Base-by-base conservation (phyloP, 106 monocot genomes). In the Alisma plantagoaquatica region DNA sequence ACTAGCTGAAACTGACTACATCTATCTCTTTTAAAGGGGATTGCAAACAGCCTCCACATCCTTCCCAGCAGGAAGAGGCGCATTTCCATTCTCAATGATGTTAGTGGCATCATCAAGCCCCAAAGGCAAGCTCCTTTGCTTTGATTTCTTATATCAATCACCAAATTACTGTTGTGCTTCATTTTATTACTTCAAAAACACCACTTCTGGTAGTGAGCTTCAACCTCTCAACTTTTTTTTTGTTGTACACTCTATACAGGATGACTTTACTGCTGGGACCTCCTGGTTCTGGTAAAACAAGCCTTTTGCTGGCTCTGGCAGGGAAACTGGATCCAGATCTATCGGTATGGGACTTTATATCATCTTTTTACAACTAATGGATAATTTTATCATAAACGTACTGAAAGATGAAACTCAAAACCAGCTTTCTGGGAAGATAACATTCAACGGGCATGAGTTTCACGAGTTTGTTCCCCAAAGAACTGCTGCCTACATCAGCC, bases 191-290 rank as follows among this genome's bases (percentile, higher is more conserved):
- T 7, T 14, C 35, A 7, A 14, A 7, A 38, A 38, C 35, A n/a
- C n/a, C n/a, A n/a, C 14, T 38, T 38, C 9, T 5, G 5, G 9
- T 38, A 38, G 35, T 14, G 14, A 21, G 11, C 4, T 50, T 24
- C 22, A 14, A 24, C 4, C 14, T 5, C 27, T 14, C 15, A 16
- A 51, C 16, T 31, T 57, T 46, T 33, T 51, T 32, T n/a, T 28
- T 1, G 21, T 46, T 11, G 5, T 51, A n/a, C n/a, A 12, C 10
- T 11, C 6, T 14, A 1, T 56, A 25, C 57, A 80, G 80, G 62
- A 77, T 84, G 87, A 79, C 73, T 28, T 46, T 88, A 63, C 73
- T 88, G 0, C 29, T 88, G 46, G 87, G 87, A 2, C 78, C 87
- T 16, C 87, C 87, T 0, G 78, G 73, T 3, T 78, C 87, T 6